Conservation (phyloP, 805 yeast genomes). For the Barnettozyma populi region DNA sequence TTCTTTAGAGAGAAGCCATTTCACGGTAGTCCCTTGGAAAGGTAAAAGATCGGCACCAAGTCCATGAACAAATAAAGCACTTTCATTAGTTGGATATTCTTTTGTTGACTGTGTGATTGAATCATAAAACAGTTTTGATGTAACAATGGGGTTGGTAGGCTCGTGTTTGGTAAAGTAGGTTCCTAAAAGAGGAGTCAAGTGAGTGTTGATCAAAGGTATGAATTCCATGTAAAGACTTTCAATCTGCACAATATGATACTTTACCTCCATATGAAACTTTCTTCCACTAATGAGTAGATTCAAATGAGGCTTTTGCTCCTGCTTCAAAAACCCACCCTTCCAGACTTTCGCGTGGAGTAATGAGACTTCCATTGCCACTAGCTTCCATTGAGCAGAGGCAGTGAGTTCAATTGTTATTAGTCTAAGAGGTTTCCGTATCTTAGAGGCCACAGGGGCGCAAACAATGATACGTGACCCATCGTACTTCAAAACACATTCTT, state of each 20-base stretch:
- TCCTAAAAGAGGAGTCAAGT: background rate
- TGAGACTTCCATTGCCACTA: background rate
- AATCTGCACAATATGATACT: background rate
- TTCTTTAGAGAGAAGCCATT: constrained; percentile 53
- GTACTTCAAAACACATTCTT: background rate
- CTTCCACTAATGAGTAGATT: background rate
- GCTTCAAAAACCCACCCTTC: background rate
- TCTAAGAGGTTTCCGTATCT: background rate
- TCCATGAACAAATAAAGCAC: constrained; percentile 32
- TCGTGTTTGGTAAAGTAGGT: background rate
- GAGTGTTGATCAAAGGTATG: background rate
- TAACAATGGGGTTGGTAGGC: constrained; percentile 9
- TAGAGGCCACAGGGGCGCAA: background rate
- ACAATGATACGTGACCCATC: background rate
- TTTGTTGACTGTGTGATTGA: constrained; percentile 42
- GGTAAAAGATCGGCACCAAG: constrained; percentile 38
- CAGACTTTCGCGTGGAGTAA: background rate
- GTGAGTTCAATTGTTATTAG: background rate
- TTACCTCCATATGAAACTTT: background rate
- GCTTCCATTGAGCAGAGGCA: background rate
- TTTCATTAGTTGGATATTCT: constrained; percentile 11
- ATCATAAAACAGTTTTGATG: constrained; percentile 41
- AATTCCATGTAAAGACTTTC: background rate
- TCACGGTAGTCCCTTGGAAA: constrained; percentile 50
- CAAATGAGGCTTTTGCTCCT: background rate